A percentile compares a stretch with the other conserved stretches of the same genome.
phyloP scores from a whole-genome alignment of 345 rosid species.

The Salix exigua region DNA sequence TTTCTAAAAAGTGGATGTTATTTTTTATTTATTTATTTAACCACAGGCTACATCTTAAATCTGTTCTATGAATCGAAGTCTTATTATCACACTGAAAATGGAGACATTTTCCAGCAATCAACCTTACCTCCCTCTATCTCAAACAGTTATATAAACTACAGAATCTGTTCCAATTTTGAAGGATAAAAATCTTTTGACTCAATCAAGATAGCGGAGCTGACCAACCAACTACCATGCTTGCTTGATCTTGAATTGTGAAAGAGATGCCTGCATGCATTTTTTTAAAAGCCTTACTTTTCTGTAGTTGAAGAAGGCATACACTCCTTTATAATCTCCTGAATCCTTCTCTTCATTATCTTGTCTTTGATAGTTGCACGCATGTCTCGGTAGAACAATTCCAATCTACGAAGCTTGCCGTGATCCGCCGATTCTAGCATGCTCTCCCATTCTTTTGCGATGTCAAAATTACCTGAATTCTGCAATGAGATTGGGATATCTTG shows the following conservation, averaged over 20 bases:
- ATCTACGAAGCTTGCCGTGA: slow-evolving; percentile 52
- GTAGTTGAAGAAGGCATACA: slow-evolving; percentile 39
- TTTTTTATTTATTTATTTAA: too few species aligned
- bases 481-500: slow-evolving; percentile 59
- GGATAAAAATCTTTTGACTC: too few species aligned
- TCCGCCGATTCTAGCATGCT: slow-evolving; percentile 73
- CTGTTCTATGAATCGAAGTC: too few species aligned
- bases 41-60: too few species aligned
- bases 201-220: not conserved
- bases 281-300: not conserved
- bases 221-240: not conserved
- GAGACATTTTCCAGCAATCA: too few species aligned
- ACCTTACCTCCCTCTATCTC: too few species aligned
- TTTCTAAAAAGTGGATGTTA: too few species aligned
- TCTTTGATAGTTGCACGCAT: slow-evolving; percentile 79
- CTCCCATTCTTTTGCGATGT: slow-evolving; percentile 77
- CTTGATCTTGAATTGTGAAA: not conserved
- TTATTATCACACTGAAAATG: too few species aligned
- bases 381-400: slow-evolving; percentile 70
- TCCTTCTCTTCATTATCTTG: slow-evolving; percentile 72
- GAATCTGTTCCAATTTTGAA: too few species aligned
- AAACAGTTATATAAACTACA: too few species aligned
- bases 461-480: slow-evolving; percentile 45
- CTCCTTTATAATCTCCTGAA: slow-evolving; percentile 75
- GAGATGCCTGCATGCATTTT: not conserved